Evolutionary conservation across 345 rosid species (phyloP).

Genomic region (Gossypium anomalum): DNA sequence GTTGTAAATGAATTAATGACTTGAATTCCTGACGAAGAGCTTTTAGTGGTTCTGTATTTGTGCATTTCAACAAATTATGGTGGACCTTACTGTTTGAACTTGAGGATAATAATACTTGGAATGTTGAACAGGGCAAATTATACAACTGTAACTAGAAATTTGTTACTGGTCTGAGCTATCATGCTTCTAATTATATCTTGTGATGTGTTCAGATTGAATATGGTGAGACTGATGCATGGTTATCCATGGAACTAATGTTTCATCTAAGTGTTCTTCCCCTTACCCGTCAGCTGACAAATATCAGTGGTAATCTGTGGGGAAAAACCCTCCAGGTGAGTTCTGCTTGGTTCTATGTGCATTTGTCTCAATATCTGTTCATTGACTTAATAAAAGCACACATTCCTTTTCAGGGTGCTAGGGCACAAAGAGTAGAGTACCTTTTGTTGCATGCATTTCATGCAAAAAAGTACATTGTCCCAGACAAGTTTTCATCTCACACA

Average conservation of each 20-base stretch:
- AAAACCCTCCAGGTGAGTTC: slow-evolving; percentile 89
- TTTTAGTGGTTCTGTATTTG: neutral
- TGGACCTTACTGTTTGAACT: neutral
- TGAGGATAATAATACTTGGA: neutral
- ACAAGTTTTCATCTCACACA: slow-evolving; percentile 52
- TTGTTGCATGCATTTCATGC: slow-evolving; percentile 88
- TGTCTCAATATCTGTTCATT: neutral
- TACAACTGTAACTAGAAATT: neutral
- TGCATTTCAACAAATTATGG: neutral
- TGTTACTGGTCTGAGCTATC: neutral
- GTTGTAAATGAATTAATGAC: neutral
- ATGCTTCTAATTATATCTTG: slow-evolving; percentile 23
- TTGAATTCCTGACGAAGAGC: neutral
- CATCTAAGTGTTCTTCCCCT: slow-evolving; percentile 95
- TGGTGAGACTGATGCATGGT: slow-evolving; percentile 98
- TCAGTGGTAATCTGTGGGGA: slow-evolving; percentile 98
- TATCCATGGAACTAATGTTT: slow-evolving; percentile 98
- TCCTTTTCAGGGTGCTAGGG: slow-evolving; percentile 84
- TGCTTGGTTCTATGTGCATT: neutral
- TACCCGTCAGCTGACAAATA: slow-evolving; percentile 93
- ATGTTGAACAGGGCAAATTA: slow-evolving; percentile 6
- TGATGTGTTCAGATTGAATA: slow-evolving; percentile 66
- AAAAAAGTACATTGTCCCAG: slow-evolving; percentile 89
- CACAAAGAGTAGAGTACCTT: slow-evolving; percentile 92
- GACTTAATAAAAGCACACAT: neutral